Evolutionary conservation across 129 eudicot genomes (phyloP).

Genomic region (Arctium lappa): DNA sequence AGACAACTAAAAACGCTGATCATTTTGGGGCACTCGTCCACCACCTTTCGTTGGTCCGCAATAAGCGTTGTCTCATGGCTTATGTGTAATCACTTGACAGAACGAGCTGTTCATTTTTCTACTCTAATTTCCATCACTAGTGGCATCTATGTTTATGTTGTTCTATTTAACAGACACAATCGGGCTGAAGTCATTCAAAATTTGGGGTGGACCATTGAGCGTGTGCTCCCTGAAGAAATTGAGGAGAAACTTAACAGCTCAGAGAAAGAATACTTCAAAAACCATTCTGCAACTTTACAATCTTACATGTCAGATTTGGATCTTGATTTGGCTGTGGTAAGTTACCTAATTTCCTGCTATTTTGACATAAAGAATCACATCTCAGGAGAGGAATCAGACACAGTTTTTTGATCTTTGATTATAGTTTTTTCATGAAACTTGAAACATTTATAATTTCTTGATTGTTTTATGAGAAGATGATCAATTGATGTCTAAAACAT

Average conservation of each 20-base stretch:
- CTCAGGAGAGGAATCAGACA: no score
- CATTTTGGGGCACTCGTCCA: slow-evolving; percentile 88
- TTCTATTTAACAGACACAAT: slow-evolving; percentile 52
- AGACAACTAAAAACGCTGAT: slow-evolving; percentile 61
- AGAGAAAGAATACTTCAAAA: slow-evolving; percentile 74
- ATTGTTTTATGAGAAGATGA: no score
- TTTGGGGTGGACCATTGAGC: slow-evolving; percentile 76
- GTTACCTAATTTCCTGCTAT: neutral
- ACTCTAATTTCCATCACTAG: neutral
- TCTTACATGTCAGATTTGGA: slow-evolving; percentile 66
- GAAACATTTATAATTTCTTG: no score
- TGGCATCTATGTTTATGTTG: slow-evolving; percentile 9
- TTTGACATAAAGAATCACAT: no score
- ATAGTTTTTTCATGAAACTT: no score
- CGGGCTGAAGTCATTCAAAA: slow-evolving; percentile 76
- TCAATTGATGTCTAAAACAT: no score
- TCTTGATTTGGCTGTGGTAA: slow-evolving; percentile 81
- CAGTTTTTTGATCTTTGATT: no score
- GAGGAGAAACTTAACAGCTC: slow-evolving; percentile 68
- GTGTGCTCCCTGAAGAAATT: slow-evolving; percentile 71
- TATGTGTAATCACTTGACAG: slow-evolving; percentile 54
- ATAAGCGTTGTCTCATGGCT: slow-evolving; percentile 98
- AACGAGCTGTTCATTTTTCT: neutral
- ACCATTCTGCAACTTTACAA: slow-evolving; percentile 61
- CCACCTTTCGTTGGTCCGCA: slow-evolving; percentile 88